These are phyloP conservation scores for Cladophialophora carrionii DNA, from an alignment of 2,329 filamentous ascomycete genomes.

Conservation along the genomic window DNA sequence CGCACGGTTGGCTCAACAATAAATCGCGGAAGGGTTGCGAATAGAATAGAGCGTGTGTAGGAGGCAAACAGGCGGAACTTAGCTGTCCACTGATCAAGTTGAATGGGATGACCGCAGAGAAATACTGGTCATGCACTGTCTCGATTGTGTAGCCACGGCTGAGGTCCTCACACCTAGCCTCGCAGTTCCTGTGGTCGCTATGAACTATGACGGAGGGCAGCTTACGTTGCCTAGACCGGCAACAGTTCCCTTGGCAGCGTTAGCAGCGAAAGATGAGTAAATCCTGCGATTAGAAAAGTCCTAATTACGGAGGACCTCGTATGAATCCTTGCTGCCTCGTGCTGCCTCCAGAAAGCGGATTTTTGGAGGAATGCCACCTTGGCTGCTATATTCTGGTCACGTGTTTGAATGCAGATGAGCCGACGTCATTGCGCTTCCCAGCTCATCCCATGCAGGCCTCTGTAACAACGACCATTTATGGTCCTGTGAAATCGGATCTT, in stretches of 20 bases:
- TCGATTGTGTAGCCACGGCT: neutral
- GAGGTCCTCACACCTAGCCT: neutral
- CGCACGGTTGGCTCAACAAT: neutral
- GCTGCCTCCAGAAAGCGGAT: too few relatives aligned
- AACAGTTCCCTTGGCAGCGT: neutral
- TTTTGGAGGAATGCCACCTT: too few relatives aligned
- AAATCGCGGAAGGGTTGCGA: neutral
- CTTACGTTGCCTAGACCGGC: neutral
- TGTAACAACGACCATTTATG: too few relatives aligned
- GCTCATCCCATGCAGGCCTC: too few relatives aligned
- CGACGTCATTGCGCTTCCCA: too few relatives aligned
- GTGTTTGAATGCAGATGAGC: too few relatives aligned
- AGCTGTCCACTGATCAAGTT: neutral
- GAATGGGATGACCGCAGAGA: neutral
- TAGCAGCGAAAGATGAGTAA: too few relatives aligned
- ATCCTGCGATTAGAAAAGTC: too few relatives aligned
- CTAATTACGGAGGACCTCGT: too few relatives aligned
- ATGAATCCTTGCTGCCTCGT: too few relatives aligned
- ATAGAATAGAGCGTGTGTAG: neutral
- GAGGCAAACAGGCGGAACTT: neutral
- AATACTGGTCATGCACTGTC: neutral
- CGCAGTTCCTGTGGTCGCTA: neutral
- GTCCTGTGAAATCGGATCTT: too few relatives aligned
- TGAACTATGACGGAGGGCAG: neutral
- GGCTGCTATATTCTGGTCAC: too few relatives aligned